These are phyloP conservation scores for Penicillium canescens DNA, from an alignment of 495 filamentous ascomycete genomes.

Conservation along the genomic window DNA sequence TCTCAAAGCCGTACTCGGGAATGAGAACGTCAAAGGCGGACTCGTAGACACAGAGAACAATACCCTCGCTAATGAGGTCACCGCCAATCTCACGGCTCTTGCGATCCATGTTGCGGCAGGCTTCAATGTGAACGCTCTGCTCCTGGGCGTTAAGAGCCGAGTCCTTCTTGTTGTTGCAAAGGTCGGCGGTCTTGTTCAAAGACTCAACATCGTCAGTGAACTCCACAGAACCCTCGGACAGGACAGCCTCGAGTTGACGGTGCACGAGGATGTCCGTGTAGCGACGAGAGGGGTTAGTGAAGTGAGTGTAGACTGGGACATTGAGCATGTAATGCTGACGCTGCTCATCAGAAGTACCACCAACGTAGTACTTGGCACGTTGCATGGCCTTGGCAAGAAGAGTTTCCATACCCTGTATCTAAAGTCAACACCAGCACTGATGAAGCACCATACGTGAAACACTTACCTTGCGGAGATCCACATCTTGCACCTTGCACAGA, in stretches of 20 bases:
- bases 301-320: slow-evolving; percentile 92
- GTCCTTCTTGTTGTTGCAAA: slow-evolving; percentile 98
- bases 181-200: slow-evolving; percentile 88
- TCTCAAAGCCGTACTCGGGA: slow-evolving; percentile 97
- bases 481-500: slow-evolving; percentile 85
- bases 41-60: slow-evolving; percentile 97
- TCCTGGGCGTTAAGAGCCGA: slow-evolving; percentile 97
- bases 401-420: slow-evolving; percentile 83
- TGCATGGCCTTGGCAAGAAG: slow-evolving; percentile 91
- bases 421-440: slow-evolving; percentile 2
- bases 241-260: slow-evolving; percentile 85
- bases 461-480: slow-evolving; percentile 76
- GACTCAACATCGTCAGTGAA: slow-evolving; percentile 88
- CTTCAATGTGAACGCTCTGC: slow-evolving; percentile 98
- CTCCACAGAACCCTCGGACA: slow-evolving; percentile 80
- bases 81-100: slow-evolving; percentile 80
- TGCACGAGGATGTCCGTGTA: slow-evolving; percentile 96
- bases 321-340: slow-evolving; percentile 90
- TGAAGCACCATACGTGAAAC: background rate
- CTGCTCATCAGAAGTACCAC: slow-evolving; percentile 69
- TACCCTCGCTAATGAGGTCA: slow-evolving; percentile 94
- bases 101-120: slow-evolving; percentile 91
- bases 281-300: slow-evolving; percentile 91
- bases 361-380: slow-evolving; percentile 91
- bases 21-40: slow-evolving; percentile 98